Base-by-base conservation (phyloP, 805 yeast species). In the Myxozyma mucilagina region DNA sequence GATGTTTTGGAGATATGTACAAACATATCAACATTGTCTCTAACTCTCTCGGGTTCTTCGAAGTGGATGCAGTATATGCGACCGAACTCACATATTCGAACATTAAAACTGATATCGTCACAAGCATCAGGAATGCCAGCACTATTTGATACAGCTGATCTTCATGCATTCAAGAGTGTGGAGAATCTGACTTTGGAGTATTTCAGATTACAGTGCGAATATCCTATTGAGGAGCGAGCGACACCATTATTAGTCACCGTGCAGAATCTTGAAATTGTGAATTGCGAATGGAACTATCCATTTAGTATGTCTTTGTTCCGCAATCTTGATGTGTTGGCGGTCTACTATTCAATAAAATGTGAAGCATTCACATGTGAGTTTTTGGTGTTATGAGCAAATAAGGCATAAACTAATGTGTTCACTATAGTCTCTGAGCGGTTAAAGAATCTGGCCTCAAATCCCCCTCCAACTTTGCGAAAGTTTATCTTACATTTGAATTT, bases 231-330 rank as follows among this genome's bases (percentile, higher is more conserved):
- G 39, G 57, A 51, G n/a, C 56, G 53, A 11, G 61, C 56, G 24
- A 38, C 49, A 14, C 57, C 57, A 36, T 38, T 56, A 43, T 36
- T 61, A n/a, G 41, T 41, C 8, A 48, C 61, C n/a, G 60, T 61
- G 13, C 18, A 29, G 6, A 54, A 53, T 35, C 49, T 63, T 32
- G 50, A 47, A 35, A 54, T 63, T 32, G 20, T 50, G 24, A 57
- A 63, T 39, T 63, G 67, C 48, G 66, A 61, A 50, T 63, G 67
- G 67, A 52, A 61, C 29, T 63, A 57, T 43, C 67, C 67, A n/a
- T 63, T 63, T 47, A 50, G 47, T n/a, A 36, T 61, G 57, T 61
- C 65, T 39, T 34, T 50, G 18, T 63, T 63, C 42, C 32, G 24
- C 29, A 57, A 41, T 13, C 44, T 63, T 32, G 49, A 42, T 9